These are phyloP conservation scores for Salisapilia sapeloensis DNA, from an alignment of 352 stramenopile species.

Conservation along the genomic window DNA sequence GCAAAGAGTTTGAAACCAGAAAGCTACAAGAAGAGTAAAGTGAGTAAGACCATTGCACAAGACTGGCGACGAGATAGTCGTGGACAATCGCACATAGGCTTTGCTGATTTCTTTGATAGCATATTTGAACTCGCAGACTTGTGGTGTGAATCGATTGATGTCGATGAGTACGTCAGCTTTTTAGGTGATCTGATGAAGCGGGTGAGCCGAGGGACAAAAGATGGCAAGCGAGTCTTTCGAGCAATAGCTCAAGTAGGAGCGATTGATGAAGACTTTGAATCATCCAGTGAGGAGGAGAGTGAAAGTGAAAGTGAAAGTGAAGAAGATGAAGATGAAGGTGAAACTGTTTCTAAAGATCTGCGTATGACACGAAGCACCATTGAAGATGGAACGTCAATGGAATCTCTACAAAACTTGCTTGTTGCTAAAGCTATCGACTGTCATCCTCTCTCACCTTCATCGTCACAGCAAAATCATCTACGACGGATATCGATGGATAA, in stretches of 20 bases:
- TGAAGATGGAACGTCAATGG: no score
- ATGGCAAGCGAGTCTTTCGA: constrained; percentile 18
- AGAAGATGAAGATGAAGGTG: constrained; percentile 6
- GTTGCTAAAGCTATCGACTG: constrained; percentile 5
- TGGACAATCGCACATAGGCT: constrained; percentile 33
- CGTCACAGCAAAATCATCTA: background rate
- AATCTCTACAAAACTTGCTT: background rate
- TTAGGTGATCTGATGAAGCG: constrained; percentile 15
- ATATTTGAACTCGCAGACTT: constrained; percentile 57
- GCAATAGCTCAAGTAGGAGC: constrained; percentile 19
- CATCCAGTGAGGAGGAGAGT: constrained; percentile 6
- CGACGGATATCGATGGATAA: constrained; percentile 3
- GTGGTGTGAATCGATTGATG: constrained; percentile 58
- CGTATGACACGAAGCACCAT: background rate
- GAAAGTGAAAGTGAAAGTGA: constrained; percentile 13
- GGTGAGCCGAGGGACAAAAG: constrained; percentile 14
- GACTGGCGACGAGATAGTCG: constrained; percentile 51
- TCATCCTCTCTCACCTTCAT: background rate
- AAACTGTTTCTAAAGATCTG: no score
- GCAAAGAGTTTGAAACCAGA: constrained; percentile 31
- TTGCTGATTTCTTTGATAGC: constrained; percentile 51
- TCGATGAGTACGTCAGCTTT: constrained; percentile 41
- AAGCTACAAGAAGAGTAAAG: constrained; percentile 8
- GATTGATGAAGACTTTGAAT: constrained; percentile 29
- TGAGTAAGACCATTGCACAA: constrained; percentile 30